Percentiles rank a stretch among this genome's conserved stretches.
Conservation (phyloP, 2,329 filamentous ascomycete genomes). For the Penicillium thymicola region DNA sequence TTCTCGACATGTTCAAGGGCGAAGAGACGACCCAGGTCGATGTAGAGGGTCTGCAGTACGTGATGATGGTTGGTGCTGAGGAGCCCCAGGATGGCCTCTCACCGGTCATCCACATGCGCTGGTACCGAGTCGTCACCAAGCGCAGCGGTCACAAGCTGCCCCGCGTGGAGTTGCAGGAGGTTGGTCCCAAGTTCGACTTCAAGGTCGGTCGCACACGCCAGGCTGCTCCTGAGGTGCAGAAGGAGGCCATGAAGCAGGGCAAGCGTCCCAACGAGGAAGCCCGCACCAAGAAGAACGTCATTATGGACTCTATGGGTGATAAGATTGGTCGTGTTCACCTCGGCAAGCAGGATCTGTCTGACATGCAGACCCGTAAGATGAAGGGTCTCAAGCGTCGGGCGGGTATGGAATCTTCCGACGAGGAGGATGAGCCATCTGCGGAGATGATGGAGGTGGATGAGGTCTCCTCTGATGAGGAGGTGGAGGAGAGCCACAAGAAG, state of each 20-base stretch:
- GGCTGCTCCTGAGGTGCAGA: conserved; percentile 63
- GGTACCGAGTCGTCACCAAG: conserved; percentile 83
- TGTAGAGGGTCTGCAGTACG: conserved; percentile 90
- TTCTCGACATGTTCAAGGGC: conserved; percentile 88
- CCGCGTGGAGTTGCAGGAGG: conserved; percentile 89
- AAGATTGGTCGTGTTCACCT: conserved; percentile 93
- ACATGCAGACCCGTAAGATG: conserved; percentile 97
- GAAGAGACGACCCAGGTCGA: conserved; percentile 78
- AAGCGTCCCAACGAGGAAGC: conserved; percentile 57
- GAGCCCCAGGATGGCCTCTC: conserved; percentile 50
- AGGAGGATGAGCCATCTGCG: conserved; percentile 47
- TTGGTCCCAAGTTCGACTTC: conserved; percentile 92
- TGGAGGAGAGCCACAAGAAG: conserved; percentile 30
- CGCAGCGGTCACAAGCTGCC: conserved; percentile 83
- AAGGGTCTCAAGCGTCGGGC: conserved; percentile 90
- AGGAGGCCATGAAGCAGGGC: conserved; percentile 85
- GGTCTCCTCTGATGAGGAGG: conserved; percentile 23
- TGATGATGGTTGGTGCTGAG: conserved; percentile 76
- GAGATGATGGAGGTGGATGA: conserved; percentile 50
- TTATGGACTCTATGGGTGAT: conserved; percentile 86
- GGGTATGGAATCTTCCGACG: conserved; percentile 54
- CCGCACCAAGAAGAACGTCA: conserved; percentile 91
- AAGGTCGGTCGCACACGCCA: conserved; percentile 69
- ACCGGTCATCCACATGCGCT: conserved; percentile 61
- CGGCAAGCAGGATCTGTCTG: conserved; percentile 80